Evolutionary conservation across 257 asterid genomes (phyloP).

Genomic region (Paraleonurus japonicus): DNA sequence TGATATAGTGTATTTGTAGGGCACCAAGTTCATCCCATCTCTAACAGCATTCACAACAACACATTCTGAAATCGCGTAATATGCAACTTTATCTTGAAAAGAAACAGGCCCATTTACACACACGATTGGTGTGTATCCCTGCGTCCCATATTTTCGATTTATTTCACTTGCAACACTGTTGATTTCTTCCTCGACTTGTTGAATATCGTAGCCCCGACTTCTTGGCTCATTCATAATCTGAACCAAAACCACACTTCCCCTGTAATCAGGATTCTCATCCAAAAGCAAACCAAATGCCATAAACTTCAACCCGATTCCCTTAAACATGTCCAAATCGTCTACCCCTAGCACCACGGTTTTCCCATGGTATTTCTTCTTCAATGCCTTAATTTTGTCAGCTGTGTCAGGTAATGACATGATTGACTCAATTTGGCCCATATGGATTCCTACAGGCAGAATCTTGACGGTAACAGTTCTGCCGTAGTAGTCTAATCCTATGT

Average conservation of each 20-base stretch:
- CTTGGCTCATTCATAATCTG: constrained; percentile 79
- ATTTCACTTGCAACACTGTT: constrained; percentile 45
- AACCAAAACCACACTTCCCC: constrained; percentile 66
- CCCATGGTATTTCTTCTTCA: constrained; percentile 46
- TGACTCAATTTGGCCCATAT: constrained; percentile 55
- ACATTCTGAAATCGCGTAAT: constrained; percentile 68
- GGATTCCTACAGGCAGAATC: constrained; percentile 79
- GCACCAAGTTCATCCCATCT: constrained; percentile 95
- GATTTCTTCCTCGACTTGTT: constrained; percentile 64
- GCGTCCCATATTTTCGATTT: constrained; percentile 42
- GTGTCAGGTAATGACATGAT: constrained; percentile 49
- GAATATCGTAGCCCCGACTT: constrained; percentile 74
- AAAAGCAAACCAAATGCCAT: constrained; percentile 61
- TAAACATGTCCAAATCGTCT: constrained; percentile 88
- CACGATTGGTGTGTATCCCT: constrained; percentile 71
- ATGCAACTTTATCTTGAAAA: constrained; percentile 64
- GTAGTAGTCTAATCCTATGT: constrained; percentile 80
- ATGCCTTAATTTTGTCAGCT: constrained; percentile 37
- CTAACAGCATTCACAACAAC: constrained; percentile 87
- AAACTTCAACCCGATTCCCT: constrained; percentile 77
- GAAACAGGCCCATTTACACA: constrained; percentile 62
- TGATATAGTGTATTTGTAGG: constrained; percentile 74
- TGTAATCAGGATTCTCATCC: constrained; percentile 43
- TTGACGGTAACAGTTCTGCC: constrained; percentile 83
- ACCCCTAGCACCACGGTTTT: constrained; percentile 67